These are phyloP conservation scores for Phytopythium ostracodes DNA, from an alignment of 352 stramenopile species.

Conservation along the genomic window DNA sequence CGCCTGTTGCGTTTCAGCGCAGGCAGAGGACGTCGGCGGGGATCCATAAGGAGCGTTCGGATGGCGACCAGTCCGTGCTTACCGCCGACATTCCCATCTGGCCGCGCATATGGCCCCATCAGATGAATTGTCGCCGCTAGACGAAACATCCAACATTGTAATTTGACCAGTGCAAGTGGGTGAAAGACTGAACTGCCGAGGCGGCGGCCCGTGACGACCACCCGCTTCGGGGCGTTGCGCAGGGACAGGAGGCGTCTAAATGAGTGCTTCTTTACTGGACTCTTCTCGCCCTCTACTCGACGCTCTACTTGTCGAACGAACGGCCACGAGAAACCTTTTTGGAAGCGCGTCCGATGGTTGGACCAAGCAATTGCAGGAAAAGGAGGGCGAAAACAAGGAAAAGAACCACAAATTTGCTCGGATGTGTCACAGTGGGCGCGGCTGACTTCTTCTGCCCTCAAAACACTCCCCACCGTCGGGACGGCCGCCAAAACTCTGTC, in stretches of 20 bases:
- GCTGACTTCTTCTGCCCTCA: conserved; percentile 4
- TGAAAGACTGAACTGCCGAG: background rate
- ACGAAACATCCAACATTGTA: background rate
- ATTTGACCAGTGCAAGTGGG: background rate
- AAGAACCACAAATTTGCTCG: background rate
- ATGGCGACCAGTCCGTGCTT: background rate
- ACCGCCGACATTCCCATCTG: background rate
- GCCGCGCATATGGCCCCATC: background rate
- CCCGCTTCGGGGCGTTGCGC: background rate
- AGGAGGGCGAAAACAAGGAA: background rate
- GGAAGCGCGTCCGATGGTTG: background rate
- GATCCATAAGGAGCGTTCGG: background rate
- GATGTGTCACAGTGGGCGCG: background rate
- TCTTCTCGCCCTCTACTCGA: background rate
- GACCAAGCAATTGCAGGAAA: too few species aligned
- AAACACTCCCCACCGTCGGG: background rate
- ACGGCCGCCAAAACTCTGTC: too few species aligned
- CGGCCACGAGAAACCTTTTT: background rate
- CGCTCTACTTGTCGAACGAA: background rate
- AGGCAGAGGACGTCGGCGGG: background rate
- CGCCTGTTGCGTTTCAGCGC: background rate
- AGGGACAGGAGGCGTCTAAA: background rate
- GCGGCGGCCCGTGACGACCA: background rate
- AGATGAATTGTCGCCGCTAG: background rate
- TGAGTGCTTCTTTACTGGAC: background rate